phyloP scores from a whole-genome alignment of 371 early-diverging fungal species.

The Mucor piriformis region DNA sequence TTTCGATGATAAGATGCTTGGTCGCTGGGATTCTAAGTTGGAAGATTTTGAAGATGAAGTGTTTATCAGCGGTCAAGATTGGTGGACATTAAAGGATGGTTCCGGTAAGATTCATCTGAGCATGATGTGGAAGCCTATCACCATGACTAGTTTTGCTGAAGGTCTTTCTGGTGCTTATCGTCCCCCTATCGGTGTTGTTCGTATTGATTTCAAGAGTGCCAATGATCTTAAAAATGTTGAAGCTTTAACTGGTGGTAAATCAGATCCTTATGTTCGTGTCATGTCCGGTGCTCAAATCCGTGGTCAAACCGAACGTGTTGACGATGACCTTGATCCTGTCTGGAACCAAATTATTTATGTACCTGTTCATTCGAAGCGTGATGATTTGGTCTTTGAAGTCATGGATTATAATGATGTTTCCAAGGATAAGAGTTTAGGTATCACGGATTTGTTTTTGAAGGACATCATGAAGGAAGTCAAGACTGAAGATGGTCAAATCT shows the following conservation, averaged over 20 bases:
- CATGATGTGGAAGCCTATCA: slow-evolving; percentile 61
- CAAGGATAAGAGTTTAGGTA: slow-evolving; percentile 75
- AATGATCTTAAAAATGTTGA: slow-evolving; percentile 77
- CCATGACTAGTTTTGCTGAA: slow-evolving; percentile 53
- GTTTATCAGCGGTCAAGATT: slow-evolving; percentile 48
- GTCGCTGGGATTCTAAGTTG: slow-evolving; percentile 34
- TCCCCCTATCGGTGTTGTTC: slow-evolving; percentile 83
- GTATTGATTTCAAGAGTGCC: slow-evolving; percentile 75
- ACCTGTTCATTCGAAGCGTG: slow-evolving; percentile 70
- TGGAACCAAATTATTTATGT: slow-evolving; percentile 82
- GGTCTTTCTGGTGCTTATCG: slow-evolving; percentile 48
- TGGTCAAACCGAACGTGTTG: slow-evolving; percentile 69
- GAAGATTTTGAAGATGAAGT: slow-evolving; percentile 36
- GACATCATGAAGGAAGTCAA: slow-evolving; percentile 42
- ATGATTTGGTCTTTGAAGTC: slow-evolving; percentile 74
- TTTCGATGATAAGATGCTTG: slow-evolving; percentile 36
- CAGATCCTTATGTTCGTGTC: slow-evolving; percentile 85
- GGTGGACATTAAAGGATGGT: slow-evolving; percentile 52
- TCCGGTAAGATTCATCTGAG: slow-evolving; percentile 56
- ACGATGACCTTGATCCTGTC: slow-evolving; percentile 77
- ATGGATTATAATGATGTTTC: slow-evolving; percentile 77
- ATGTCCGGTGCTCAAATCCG: slow-evolving; percentile 64
- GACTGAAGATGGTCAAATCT: slow-evolving; percentile 37
- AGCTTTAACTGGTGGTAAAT: slow-evolving; percentile 67
- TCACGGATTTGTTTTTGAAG: slow-evolving; percentile 45